Evolutionary conservation across 495 filamentous ascomycete genomes (phyloP), one percentile per base, ranked within the genome.

Genomic region (Aspergillus biplanus): DNA sequence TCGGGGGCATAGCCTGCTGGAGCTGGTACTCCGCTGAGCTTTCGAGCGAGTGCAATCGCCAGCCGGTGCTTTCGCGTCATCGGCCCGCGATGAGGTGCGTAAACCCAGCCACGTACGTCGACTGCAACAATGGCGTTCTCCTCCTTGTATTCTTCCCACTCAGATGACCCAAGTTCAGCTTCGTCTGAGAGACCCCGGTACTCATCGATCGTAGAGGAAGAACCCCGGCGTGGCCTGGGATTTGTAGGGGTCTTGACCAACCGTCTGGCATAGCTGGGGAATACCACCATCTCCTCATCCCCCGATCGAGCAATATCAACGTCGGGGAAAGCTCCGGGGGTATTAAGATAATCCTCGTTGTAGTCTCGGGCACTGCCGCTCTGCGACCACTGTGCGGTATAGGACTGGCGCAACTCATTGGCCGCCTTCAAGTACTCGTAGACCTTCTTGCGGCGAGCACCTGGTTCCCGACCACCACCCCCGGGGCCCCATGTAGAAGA

Each of bases 61-160:
- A 97, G 77, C 31, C 95, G 86, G 64, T 97, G 93, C 73, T 93
- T 92, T 53, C 93, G 81, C 39, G 85, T 92, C 87, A 97, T 88
- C n/a, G 90, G 92, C 0, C 92, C 92, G 69, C 82, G 84, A 65
- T 92, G 90, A 16, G 95, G 95, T 61, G 87, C 82, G 69, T 94
- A 97, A 50, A 97, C 83, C 95, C 96, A 99, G 21, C 95, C 95
- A 58, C 93, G 85, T 15, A 98, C 90, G 73, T 99, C 94, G 4
- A 97, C 92, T 16, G 75, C 92, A 4, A 97, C 91, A 15, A 97
- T 78, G 12, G 92, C 90, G 69, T 89, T 89, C 59, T 91, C 89
- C 48, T 91, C 87, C 70, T 92, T 88, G 33, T 85, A 77, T 59
- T 82, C 81, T 16, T 89, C 71, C 89, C 89, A 93, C 67, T 90